These are phyloP conservation scores for Ceratocystis harringtonii DNA, from an alignment of 2,329 filamentous ascomycete genomes.

Conservation along the genomic window DNA sequence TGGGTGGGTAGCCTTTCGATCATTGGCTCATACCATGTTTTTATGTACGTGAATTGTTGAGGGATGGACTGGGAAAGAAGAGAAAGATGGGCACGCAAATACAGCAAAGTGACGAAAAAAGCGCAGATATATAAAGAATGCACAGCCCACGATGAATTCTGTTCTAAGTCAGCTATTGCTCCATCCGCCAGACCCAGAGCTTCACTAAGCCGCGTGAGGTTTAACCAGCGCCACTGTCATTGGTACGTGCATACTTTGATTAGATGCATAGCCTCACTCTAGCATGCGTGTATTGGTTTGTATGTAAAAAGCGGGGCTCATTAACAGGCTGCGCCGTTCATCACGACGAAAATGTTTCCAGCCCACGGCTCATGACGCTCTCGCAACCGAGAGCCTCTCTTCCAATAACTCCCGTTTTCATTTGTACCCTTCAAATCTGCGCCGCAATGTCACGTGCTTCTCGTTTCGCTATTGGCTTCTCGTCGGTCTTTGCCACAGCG, in stretches of 20 bases:
- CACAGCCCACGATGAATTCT: not conserved
- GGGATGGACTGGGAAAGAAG: not conserved
- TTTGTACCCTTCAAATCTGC: not conserved
- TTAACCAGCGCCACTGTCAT: not conserved
- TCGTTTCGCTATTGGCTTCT: slow-evolving; percentile 68
- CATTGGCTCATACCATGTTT: not conserved
- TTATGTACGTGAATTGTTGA: not conserved
- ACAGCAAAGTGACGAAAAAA: not conserved
- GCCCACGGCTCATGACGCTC: not conserved
- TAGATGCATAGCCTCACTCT: not conserved
- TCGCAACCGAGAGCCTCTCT: not conserved
- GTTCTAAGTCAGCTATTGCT: not conserved
- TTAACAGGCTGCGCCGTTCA: not conserved
- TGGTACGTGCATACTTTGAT: not conserved
- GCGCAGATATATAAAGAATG: not conserved
- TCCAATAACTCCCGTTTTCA: not conserved
- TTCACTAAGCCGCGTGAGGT: slow-evolving; percentile 6
- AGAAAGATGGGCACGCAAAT: not conserved
- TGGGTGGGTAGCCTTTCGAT: not conserved
- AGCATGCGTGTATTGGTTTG: not conserved
- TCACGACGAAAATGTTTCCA: not conserved
- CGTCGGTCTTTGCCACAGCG: slow-evolving; percentile 56
- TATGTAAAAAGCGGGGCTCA: not conserved
- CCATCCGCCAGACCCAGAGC: not conserved
- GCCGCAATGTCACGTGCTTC: slow-evolving; percentile 71